Conservation (phyloP, 176 grass and related monocot genomes). For the Musa schizocarpa region DNA sequence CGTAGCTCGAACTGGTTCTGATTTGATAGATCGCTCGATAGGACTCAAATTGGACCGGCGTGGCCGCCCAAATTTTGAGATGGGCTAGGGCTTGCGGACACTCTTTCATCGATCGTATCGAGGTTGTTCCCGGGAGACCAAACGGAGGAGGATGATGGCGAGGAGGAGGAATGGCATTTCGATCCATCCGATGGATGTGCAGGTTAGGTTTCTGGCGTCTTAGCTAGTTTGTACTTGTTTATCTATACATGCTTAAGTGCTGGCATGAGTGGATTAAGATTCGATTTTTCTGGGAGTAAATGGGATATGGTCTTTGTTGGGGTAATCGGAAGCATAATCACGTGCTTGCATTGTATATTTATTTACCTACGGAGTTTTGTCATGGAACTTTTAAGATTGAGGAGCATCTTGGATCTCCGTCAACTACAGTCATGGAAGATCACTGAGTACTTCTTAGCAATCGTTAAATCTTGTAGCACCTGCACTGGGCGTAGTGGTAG, state of each 20-base stretch:
- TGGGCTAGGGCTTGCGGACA: no score
- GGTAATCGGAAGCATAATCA: no score
- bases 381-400: not conserved
- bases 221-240: not conserved
- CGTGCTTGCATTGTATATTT: no score
- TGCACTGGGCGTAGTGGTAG: not conserved
- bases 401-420: not conserved
- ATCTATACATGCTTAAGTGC: not conserved
- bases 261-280: not conserved
- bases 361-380: not conserved
- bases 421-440: not conserved
- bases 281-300: no score
- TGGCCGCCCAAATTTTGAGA: no score
- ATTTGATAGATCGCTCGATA: no score
- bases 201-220: not conserved
- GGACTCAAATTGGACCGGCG: no score
- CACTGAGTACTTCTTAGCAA: not conserved
- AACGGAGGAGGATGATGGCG: no score
- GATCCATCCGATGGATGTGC: not conserved
- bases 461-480: not conserved
- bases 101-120: no score
- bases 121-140: no score
- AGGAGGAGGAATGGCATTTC: not conserved
- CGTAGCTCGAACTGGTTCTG: no score
- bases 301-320: not conserved